Evolutionary conservation across 1,284 basidiomycete genomes (phyloP), one percentile per base, ranked within the genome.

Genomic region (Wolfiporia cocos): DNA sequence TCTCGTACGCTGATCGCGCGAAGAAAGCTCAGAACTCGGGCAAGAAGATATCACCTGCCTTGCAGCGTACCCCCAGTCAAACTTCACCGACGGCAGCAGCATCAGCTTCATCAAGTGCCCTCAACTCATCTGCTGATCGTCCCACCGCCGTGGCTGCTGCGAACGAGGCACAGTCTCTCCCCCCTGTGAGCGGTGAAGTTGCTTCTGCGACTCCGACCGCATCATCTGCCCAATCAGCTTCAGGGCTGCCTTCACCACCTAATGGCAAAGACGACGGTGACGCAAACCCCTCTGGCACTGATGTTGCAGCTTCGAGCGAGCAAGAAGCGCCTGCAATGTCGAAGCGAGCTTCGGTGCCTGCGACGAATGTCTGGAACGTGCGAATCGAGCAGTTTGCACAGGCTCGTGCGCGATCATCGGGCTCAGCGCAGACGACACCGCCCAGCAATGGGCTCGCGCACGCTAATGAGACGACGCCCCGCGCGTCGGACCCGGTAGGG

Each of bases 1-100:
- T 76, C 39, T 79, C 78, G 21, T 81, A 81, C 52, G 79, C 78
- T 17, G 74, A 81, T 48, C 71, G 72, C 47, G 78, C 75, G 42
- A 81, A 72, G 65, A 76, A 64, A 48, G 50, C 50, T 5, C 56
- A 55, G 42, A 52, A 52, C 43, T 31, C 41, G 3, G 48, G 34
- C 34, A 34, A 44, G 34, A 47, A 40, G 33, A 35, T 24, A 24
- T 37, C 40, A 21, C 37, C 23, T 12, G 28, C 51, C 2, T 33
- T 41, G n/a, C 58, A 54, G 37, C 42, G 39, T 45, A 33, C 18
- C 33, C 18, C 50, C 56, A 38, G 17, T 19, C 31, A 22, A 32
- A 20, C 38, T 36, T 44, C 41, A 22, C 26, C 39, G n/a, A 29
- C 51, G 18, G 17, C 37, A 31, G 42, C 46, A 37, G 43, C 54